Base-by-base conservation (phyloP, 1,139 yeast genomes). In the Kurtzmaniella natalensis region DNA sequence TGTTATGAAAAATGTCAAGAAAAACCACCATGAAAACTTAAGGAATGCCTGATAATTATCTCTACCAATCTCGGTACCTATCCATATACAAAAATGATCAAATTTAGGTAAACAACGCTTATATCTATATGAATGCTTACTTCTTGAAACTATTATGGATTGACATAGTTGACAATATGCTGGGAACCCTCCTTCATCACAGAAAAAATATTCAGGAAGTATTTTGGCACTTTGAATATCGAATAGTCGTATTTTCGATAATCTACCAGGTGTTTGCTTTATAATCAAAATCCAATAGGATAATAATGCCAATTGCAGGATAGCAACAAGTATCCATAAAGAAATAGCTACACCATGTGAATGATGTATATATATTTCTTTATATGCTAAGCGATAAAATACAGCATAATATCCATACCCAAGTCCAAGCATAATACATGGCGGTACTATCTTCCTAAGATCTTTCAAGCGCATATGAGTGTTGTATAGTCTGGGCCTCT, bases 31-130 rank as follows among this genome's bases (percentile, higher is more conserved):
- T 27, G 69, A 47, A 44, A 70, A 78, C 40, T 71, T 72, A n/a
- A 76, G 36, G 42, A 81, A 82, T 14, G 58, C 54, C 24, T 64
- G 40, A 47, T 76, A 77, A 51, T 82, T 82, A 28, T 53, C 47
- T 37, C 68, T 64, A 0, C 86, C 88, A 18, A 82, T 66, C 2
- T 70, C 70, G 0, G 63, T 50, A 0, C 87, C 87, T 3, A 81
- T 53, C 77, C 81, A 80, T 3, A 73, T 44, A 50, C 92, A 82
- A 45, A 64, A 76, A 50, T 82, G 92, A 49, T 82, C 92, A 49
- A 76, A 75, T 37, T 70, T 61, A 1, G 78, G 70, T 0, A 80
- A 70, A 44, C 82, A 78, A 25, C 51, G 47, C 0, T 61, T 60
- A 36, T 54, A 33, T 30, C 65, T 60, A 15, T 65, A 63, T 41